Evolutionary conservation across 768 basidiomycete species (phyloP), one percentile per base, ranked within the genome.

Genomic region (Tephrocybe sp.): DNA sequence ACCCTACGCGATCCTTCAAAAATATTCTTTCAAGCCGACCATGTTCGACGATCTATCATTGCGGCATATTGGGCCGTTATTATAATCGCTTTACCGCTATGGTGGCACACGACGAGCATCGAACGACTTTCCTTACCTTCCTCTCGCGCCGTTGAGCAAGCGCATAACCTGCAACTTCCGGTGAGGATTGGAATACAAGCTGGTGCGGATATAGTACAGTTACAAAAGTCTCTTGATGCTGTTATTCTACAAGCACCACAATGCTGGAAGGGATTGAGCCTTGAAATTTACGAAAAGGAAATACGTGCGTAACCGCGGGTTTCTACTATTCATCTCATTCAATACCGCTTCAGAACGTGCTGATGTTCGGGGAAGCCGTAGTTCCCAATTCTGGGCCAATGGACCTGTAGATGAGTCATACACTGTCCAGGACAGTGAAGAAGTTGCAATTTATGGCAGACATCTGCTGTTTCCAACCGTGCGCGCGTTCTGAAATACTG

Each of bases 21-120:
- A 13, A 65, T 84, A 19, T 71, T 72, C 58, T 83, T 77, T 56
- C 82, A 88, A 63, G 68, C 69, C 12, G 63, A 69, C 42, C 57
- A 50, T 43, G 71, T 75, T 36, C 75, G 87, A 24, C 71, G 84
- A 55, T 68, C 68, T 21, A 84, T 93, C 54, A 74, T 94, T 50
- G 64, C 73, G 3, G 79, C 88, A 1, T 97, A 94, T 66, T 93
- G 93, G 82, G 47, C 77, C 21, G 68, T 92, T 22, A 76, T 97
- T 29, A 55, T 95, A 27, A 68, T 91, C 6, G 86, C 86, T 1
- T 51, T 94, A 16, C 97, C 97, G 2, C 76, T 91, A 42, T 99
- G 97, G 97, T 97, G 93, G 92, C 76, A 74, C 43, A 85, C 88
- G 22, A 98, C 97, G 4, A 89, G 88, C 55, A 95, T 98, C 23